A percentile compares a stretch with the other conserved stretches of the same genome.
phyloP scores from a whole-genome alignment of 768 basidiomycete species.

The Mycena epipterygia region DNA sequence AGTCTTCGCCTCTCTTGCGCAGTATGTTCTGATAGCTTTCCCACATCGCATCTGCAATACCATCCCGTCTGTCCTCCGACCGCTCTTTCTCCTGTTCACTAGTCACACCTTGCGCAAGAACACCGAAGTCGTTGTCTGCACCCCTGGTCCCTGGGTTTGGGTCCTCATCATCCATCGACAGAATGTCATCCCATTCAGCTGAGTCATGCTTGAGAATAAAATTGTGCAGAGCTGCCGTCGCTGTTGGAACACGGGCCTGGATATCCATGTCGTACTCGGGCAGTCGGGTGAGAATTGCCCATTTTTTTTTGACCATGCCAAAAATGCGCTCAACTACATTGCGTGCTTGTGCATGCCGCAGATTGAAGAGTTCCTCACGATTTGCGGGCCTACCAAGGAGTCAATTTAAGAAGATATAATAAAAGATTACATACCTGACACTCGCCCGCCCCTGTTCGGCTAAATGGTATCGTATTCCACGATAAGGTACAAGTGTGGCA shows the following conservation, averaged over 20 bases:
- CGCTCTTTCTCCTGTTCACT: conserved; percentile 15
- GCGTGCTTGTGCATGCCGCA: conserved; percentile 48
- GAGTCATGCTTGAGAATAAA: conserved; percentile 48
- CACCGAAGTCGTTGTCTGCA: background rate
- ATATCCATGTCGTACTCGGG: conserved; percentile 40
- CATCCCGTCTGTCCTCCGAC: conserved; percentile 39
- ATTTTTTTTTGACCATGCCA: conserved; percentile 44
- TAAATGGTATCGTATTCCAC: conserved; percentile 41
- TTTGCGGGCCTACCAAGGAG: conserved; percentile 42
- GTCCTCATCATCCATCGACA: conserved; percentile 31
- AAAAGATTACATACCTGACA: background rate
- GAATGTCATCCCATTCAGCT: conserved; percentile 38
- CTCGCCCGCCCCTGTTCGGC: conserved; percentile 38
- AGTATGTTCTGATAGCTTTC: conserved; percentile 33
- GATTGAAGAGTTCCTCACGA: conserved; percentile 52
- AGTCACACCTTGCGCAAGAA: conserved; percentile 2
- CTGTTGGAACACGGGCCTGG: conserved; percentile 45
- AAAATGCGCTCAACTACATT: conserved; percentile 53
- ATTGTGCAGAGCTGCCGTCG: conserved; percentile 47
- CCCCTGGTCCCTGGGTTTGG: conserved; percentile 1
- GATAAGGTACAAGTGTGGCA: conserved; percentile 41
- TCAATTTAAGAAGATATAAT: background rate
- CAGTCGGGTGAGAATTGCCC: conserved; percentile 36
- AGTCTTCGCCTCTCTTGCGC: background rate
- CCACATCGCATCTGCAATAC: conserved; percentile 49